These are phyloP conservation scores for Leucocoprinus birnbaumii DNA, from an alignment of 768 basidiomycete genomes.

Conservation along the genomic window DNA sequence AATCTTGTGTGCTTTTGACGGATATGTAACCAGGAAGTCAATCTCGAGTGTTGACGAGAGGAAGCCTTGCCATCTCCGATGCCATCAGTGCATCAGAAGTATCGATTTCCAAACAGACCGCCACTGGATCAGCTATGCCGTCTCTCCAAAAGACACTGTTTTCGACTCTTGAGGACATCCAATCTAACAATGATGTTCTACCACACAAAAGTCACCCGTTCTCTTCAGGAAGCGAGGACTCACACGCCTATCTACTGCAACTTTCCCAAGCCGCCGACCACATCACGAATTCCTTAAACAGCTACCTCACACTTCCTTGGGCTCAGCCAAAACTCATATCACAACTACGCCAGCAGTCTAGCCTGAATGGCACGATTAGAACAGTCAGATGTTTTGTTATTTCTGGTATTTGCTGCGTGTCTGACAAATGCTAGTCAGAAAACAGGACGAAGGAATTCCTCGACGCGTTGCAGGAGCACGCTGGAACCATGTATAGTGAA, in stretches of 20 bases:
- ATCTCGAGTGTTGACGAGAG: too few species aligned
- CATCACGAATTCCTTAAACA: slow-evolving; percentile 49
- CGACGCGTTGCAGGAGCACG: slow-evolving; percentile 42
- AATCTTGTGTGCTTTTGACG: too few species aligned
- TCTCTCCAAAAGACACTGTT: slow-evolving; percentile 5
- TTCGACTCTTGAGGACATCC: slow-evolving; percentile 9
- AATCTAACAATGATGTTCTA: slow-evolving; percentile 6
- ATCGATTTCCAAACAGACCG: neutral
- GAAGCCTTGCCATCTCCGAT: neutral
- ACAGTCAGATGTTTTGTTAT: slow-evolving; percentile 36
- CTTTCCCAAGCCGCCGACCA: slow-evolving; percentile 39
- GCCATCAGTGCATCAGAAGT: neutral
- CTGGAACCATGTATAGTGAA: slow-evolving; percentile 55
- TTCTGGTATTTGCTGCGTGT: slow-evolving; percentile 13
- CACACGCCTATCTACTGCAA: slow-evolving; percentile 43
- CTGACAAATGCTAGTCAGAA: slow-evolving; percentile 40
- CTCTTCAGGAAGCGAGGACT: slow-evolving; percentile 36
- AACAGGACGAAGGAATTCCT: slow-evolving; percentile 49
- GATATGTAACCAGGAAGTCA: too few species aligned
- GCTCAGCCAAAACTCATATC: slow-evolving; percentile 68
- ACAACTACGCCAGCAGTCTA: slow-evolving; percentile 60
- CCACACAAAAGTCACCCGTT: slow-evolving; percentile 45
- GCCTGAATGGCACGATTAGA: slow-evolving; percentile 48
- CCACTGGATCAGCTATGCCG: neutral
- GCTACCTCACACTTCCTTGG: slow-evolving; percentile 47